Percentiles rank a stretch among this genome's conserved stretches.
phyloP scores from a whole-genome alignment of 2,329 filamentous ascomycete genomes.

The Aspergillus fumigatiaffinis region DNA sequence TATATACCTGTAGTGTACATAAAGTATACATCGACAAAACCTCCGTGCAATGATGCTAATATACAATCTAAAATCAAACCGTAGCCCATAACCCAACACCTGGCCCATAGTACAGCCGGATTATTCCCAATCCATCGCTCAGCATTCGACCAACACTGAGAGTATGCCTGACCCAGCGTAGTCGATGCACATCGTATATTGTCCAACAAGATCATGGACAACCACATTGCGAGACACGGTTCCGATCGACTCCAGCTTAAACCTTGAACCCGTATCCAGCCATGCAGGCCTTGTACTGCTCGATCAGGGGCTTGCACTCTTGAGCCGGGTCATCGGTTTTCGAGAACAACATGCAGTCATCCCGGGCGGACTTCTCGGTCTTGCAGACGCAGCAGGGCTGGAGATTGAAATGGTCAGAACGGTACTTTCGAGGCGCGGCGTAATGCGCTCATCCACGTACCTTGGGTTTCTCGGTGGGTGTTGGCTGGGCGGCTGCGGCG shows the following conservation, averaged over 20 bases:
- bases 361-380: constrained; percentile 83
- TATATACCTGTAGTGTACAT: background rate
- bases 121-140: background rate
- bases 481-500: constrained; percentile 16
- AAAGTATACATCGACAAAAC: background rate
- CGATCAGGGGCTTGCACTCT: constrained; percentile 78
- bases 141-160: background rate
- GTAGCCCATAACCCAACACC: constrained; percentile 10
- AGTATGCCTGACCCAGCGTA: background rate
- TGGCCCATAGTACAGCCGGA: constrained; percentile 1
- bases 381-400: constrained; percentile 98
- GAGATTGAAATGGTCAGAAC: constrained; percentile 7
- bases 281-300: constrained; percentile 90
- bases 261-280: constrained; percentile 81
- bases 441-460: constrained; percentile 17
- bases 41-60: constrained; percentile 10
- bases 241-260: constrained; percentile 21
- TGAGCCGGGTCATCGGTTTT: constrained; percentile 70
- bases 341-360: constrained; percentile 99
- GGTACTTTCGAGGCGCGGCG: background rate
- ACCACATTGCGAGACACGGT: too few species aligned
- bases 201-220: background rate
- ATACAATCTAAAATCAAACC: constrained; percentile 13
- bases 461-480: constrained; percentile 37
- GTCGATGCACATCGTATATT: background rate